phyloP scores from a whole-genome alignment of 306 rosid genomes.

The Malus sylvestris region DNA sequence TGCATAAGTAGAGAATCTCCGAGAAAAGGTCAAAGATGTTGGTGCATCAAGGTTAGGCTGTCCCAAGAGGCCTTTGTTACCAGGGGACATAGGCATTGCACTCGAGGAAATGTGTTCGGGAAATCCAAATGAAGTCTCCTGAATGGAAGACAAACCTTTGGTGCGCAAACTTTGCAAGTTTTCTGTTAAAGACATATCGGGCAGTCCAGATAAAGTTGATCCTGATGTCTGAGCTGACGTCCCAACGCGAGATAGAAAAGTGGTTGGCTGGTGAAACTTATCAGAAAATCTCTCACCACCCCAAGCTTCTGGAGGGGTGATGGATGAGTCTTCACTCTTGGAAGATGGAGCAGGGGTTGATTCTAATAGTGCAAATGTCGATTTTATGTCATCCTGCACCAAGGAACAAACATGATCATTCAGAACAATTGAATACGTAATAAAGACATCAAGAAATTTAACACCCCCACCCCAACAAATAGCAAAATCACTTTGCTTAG shows the following conservation, averaged over 20 bases:
- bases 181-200: slow-evolving; percentile 51
- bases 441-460: background rate
- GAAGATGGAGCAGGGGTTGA: slow-evolving; percentile 70
- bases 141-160: slow-evolving; percentile 59
- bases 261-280: slow-evolving; percentile 52
- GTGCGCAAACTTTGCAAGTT: slow-evolving; percentile 47
- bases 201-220: slow-evolving; percentile 57
- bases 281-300: slow-evolving; percentile 91
- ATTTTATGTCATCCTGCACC: slow-evolving; percentile 63
- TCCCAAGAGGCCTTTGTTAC: slow-evolving; percentile 56
- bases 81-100: slow-evolving; percentile 48
- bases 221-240: slow-evolving; percentile 58
- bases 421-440: background rate
- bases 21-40: slow-evolving; percentile 42
- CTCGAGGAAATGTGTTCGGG: slow-evolving; percentile 43
- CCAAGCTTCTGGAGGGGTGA: slow-evolving; percentile 99
- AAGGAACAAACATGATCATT: background rate
- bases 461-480: background rate
- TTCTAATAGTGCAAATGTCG: slow-evolving; percentile 55
- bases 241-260: slow-evolving; percentile 73
- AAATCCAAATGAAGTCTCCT: slow-evolving; percentile 57
- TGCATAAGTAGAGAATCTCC: slow-evolving; percentile 80
- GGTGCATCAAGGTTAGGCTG: slow-evolving; percentile 56
- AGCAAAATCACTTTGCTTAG: background rate
- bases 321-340: slow-evolving; percentile 71